Evolutionary conservation across 2,329 filamentous ascomycete species (phyloP).

Genomic region (Sclerotinia minor): DNA sequence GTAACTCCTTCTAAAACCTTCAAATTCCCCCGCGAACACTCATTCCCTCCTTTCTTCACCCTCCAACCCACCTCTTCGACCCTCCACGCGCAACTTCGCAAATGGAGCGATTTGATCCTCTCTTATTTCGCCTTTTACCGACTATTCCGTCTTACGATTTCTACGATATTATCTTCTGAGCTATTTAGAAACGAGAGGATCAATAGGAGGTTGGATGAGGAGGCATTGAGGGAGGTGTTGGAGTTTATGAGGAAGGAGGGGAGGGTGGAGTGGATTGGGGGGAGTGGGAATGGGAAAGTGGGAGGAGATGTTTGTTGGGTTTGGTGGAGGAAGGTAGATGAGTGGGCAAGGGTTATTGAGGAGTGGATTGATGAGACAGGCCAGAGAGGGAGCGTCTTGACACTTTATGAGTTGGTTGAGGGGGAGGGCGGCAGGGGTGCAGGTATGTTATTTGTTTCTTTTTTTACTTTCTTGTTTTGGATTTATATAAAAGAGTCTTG

Average conservation of each 20-base stretch:
- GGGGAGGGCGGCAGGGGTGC: constrained; percentile 76
- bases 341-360: constrained; percentile 69
- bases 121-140: constrained; percentile 78
- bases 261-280: constrained; percentile 67
- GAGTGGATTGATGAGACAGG: constrained; percentile 69
- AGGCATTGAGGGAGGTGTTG: constrained; percentile 59
- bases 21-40: constrained; percentile 63
- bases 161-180: constrained; percentile 55
- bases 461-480: background rate
- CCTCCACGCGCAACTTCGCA: constrained; percentile 71
- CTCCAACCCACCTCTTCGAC: constrained; percentile 74
- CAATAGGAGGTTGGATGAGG: constrained; percentile 50
- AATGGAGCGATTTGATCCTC: constrained; percentile 86
- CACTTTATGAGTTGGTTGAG: constrained; percentile 86
- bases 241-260: constrained; percentile 61
- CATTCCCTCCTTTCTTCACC: constrained; percentile 84
- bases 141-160: constrained; percentile 72
- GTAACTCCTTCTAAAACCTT: constrained; percentile 43
- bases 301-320: constrained; percentile 64
- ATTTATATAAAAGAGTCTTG: background rate
- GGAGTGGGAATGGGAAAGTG: constrained; percentile 55
- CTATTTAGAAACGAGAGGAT: constrained; percentile 61
- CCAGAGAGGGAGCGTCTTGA: constrained; percentile 85
- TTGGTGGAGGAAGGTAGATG: constrained; percentile 83
- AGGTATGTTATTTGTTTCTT: constrained; percentile 47